Evolutionary conservation across 345 rosid species (phyloP).

Genomic region (Citrus reticulata): DNA sequence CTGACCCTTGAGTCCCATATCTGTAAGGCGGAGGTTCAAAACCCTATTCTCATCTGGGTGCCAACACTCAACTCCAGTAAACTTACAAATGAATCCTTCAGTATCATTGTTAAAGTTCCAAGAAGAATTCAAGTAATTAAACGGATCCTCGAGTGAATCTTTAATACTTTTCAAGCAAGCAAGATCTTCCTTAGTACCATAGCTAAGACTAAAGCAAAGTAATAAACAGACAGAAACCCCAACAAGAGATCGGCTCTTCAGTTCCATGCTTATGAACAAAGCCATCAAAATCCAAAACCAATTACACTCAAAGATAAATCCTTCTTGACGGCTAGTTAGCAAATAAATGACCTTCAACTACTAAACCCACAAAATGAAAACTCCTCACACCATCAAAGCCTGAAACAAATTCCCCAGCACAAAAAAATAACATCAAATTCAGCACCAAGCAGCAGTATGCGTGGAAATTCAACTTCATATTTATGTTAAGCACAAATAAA

Average conservation of each 20-base stretch:
- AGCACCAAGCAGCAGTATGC: background rate
- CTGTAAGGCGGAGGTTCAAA: slow-evolving; percentile 58
- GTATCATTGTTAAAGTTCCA: slow-evolving; percentile 64
- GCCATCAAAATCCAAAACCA: slow-evolving; percentile 15
- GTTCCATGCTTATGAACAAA: slow-evolving; percentile 20
- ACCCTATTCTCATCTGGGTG: slow-evolving; percentile 88
- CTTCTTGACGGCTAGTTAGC: slow-evolving; percentile 6
- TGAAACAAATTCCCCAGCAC: slow-evolving; percentile 16
- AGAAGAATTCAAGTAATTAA: slow-evolving; percentile 28
- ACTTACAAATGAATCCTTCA: slow-evolving; percentile 68
- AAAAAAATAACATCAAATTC: slow-evolving; percentile 13
- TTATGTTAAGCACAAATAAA: background rate
- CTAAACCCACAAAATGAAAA: slow-evolving; percentile 4
- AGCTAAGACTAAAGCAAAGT: slow-evolving; percentile 32
- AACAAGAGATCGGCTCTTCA: slow-evolving; percentile 21
- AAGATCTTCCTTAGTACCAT: slow-evolving; percentile 40
- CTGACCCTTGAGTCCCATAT: slow-evolving; percentile 59
- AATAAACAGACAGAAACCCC: slow-evolving; percentile 33
- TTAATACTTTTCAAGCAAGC: slow-evolving; percentile 44
- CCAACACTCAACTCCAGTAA: slow-evolving; percentile 86
- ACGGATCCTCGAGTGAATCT: slow-evolving; percentile 47
- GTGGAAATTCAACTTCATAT: background rate
- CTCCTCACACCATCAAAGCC: slow-evolving; percentile 21
- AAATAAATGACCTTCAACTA: slow-evolving; percentile 15
- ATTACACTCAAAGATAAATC: background rate